phyloP scores from a whole-genome alignment of 2,329 filamentous ascomycete species.

The Fusarium cyanostomum region DNA sequence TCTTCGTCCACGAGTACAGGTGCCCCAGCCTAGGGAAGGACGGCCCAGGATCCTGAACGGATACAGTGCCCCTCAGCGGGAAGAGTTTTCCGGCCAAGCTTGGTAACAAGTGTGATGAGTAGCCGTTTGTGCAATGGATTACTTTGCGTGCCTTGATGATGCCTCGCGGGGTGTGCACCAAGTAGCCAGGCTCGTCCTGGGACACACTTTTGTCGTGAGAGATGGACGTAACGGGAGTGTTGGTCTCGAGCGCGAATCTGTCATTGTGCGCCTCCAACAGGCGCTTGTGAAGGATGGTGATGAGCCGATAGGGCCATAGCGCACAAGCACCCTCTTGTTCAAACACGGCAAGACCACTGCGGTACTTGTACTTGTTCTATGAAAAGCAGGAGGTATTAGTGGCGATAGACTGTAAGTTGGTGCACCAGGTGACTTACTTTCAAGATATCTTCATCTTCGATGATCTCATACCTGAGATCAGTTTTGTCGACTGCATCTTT shows the following conservation, averaged over 20 bases:
- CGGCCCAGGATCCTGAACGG: conserved; percentile 53
- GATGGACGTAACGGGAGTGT: conserved; percentile 44
- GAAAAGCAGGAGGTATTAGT: neutral
- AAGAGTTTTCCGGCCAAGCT: conserved; percentile 54
- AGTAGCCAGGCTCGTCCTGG: conserved; percentile 46
- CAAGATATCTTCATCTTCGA: neutral
- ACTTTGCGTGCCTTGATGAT: conserved; percentile 56
- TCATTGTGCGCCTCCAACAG: conserved; percentile 44
- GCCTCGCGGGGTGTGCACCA: conserved; percentile 56
- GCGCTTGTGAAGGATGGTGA: conserved; percentile 51
- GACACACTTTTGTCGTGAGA: conserved; percentile 35
- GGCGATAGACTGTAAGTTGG: too few relatives aligned
- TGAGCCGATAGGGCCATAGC: conserved; percentile 58
- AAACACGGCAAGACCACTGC: conserved; percentile 41
- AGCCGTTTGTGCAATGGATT: conserved; percentile 65
- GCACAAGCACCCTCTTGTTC: conserved; percentile 54
- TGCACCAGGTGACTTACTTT: conserved; percentile 29
- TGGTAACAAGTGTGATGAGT: conserved; percentile 59
- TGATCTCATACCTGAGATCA: neutral
- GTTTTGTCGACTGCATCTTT: neutral
- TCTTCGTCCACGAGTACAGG: conserved; percentile 56
- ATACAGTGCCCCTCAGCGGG: conserved; percentile 57
- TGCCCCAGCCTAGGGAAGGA: conserved; percentile 40
- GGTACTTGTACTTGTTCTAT: conserved; percentile 6
- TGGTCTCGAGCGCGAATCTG: conserved; percentile 49